Evolutionary conservation across 2,329 filamentous ascomycete genomes (phyloP), one percentile per base, ranked within the genome.

Genomic region (Lomentospora prolificans): DNA sequence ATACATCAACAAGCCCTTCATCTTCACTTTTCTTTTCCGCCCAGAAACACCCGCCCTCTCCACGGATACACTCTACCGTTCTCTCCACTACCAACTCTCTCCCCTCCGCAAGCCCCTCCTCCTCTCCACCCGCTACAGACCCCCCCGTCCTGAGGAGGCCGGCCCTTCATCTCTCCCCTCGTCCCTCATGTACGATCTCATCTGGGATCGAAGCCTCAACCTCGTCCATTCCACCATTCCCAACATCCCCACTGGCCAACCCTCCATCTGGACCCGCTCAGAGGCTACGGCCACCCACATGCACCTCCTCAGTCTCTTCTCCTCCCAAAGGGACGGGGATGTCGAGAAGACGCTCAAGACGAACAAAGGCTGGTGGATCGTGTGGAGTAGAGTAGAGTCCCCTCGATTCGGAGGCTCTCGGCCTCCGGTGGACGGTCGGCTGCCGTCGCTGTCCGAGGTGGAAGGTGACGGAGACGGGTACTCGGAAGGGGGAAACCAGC

Each of bases 1-100:
- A 52, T 91, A 90, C 64, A 79, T 85, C 50, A 82, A 84, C 66
- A 80, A 78, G 24, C 89, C 89, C 0, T 92, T 92, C 68, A 79
- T 92, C 51, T 91, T 88, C 66, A 80, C 85, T 1, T 85, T 94
- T 58, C 72, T 94, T 3, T 92, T 92, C 67, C 64, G 66, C 9
- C 65, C 72, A 12, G 75, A 75, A 50, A 85, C 50, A n/a, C 70
- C 78, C 51, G 71, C 78, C 44, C 67, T 85, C 2, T 76, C 77
- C 3, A 78, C 73, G 66, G 72, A 78, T n/a, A 63, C 70, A 0
- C 68, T 85, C 6, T 86, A 86, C 64, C 75, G 75, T 50, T 79
- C 78, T 1, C 69, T 86, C 22, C 81, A 85, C 61, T 69, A 78
- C 59, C 82, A 87, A 62, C 74, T 87, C 10, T 70, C 73, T 1